phyloP scores from a whole-genome alignment of 2,329 filamentous ascomycete genomes.

The Pseudogymnoascus sp. region DNA sequence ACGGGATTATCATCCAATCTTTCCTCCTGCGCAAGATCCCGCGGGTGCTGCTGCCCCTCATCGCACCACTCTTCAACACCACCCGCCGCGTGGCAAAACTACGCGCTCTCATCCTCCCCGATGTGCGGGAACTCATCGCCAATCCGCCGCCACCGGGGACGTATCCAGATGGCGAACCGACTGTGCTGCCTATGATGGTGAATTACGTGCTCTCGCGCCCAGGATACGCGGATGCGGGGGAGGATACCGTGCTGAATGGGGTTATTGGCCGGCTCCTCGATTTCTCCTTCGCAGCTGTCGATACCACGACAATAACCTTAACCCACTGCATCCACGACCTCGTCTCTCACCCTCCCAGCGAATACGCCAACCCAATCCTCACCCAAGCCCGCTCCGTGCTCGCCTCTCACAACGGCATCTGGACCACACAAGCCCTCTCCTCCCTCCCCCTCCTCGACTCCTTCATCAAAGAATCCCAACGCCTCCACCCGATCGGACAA shows the following conservation, averaged over 20 bases:
- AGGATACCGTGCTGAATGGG: not conserved
- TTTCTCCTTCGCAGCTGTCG: constrained; percentile 15
- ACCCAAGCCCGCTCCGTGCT: not conserved
- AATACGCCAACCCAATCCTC: constrained; percentile 16
- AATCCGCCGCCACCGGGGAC: not conserved
- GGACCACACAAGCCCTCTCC: constrained; percentile 26
- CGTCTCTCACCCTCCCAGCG: constrained; percentile 18
- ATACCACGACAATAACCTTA: constrained; percentile 22
- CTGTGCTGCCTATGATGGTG: constrained; percentile 1
- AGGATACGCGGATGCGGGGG: not conserved
- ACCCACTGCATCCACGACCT: constrained; percentile 25
- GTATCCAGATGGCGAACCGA: not conserved
- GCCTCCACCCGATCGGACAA: constrained; percentile 16
- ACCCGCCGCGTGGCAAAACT: not conserved
- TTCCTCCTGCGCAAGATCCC: not conserved
- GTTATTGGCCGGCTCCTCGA: not conserved
- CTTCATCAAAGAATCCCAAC: constrained; percentile 27
- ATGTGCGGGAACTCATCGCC: not conserved
- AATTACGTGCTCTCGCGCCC: not conserved
- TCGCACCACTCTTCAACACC: constrained; percentile 2
- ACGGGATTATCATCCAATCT: not conserved
- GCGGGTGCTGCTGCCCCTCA: not conserved
- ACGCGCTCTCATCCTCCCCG: not conserved
- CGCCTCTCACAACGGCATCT: constrained; percentile 18
- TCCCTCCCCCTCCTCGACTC: constrained; percentile 28